These are phyloP conservation scores for Orbilia ellipsospora DNA, from an alignment of 2,329 filamentous ascomycete genomes.

Conservation along the genomic window DNA sequence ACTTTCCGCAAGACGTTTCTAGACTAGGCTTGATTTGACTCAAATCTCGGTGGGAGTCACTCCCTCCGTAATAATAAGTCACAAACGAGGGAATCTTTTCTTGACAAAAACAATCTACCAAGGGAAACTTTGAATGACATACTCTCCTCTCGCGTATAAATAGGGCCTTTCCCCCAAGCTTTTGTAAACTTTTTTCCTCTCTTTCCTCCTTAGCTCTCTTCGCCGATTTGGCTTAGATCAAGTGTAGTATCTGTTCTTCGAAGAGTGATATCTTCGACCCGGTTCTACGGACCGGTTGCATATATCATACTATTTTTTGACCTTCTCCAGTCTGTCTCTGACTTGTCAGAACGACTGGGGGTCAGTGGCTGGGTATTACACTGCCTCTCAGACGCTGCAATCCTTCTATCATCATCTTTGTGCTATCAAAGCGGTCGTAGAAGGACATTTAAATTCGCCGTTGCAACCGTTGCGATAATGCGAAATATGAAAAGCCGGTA, in stretches of 20 bases:
- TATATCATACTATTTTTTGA: slow-evolving; percentile 37
- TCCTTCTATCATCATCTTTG: slow-evolving; percentile 1
- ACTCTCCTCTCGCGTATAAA: slow-evolving; percentile 13
- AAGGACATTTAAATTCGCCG: not conserved
- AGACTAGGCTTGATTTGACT: not conserved
- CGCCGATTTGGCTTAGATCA: slow-evolving; percentile 6
- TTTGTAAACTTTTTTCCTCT: not conserved
- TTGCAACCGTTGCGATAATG: too few species aligned
- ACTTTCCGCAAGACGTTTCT: too few species aligned
- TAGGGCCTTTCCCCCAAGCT: slow-evolving; percentile 4
- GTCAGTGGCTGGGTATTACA: slow-evolving; percentile 36
- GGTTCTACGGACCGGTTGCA: not conserved
- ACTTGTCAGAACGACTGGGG: slow-evolving; percentile 25
- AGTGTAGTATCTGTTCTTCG: slow-evolving; percentile 42
- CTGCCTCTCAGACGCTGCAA: slow-evolving; percentile 24
- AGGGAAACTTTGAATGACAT: slow-evolving; percentile 10
- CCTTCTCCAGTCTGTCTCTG: slow-evolving; percentile 3
- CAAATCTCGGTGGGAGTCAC: too few species aligned
- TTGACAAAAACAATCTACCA: slow-evolving; percentile 1
- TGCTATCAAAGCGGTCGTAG: slow-evolving; percentile 5
- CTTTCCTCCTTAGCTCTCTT: slow-evolving; percentile 7
- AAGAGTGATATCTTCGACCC: slow-evolving; percentile 43
- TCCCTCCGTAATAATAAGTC: not conserved
- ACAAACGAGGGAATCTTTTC: slow-evolving; percentile 11
- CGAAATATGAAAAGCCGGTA: too few species aligned